Conservation (phyloP, 495 filamentous ascomycete genomes). For the Neurospora sp. region DNA sequence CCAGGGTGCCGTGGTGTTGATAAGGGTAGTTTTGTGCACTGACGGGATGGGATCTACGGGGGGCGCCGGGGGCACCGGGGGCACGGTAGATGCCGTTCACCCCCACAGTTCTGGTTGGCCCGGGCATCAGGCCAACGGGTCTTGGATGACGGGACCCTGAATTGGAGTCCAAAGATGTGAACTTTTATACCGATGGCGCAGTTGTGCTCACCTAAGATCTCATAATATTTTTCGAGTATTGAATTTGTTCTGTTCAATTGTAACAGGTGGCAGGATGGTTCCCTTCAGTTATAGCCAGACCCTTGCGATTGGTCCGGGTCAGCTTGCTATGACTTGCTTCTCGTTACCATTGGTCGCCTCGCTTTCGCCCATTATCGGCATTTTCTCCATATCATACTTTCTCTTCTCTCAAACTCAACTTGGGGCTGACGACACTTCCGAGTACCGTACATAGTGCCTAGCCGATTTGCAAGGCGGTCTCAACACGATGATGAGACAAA, state of each 20-base stretch:
- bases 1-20: neutral
- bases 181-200: neutral
- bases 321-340: neutral
- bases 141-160: neutral
- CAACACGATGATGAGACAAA: neutral
- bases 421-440: neutral
- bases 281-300: neutral
- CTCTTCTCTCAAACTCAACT: neutral
- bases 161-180: neutral
- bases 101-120: neutral
- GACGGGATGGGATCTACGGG: neutral
- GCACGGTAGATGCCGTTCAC: neutral
- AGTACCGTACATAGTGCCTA: neutral
- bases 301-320: neutral
- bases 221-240: neutral
- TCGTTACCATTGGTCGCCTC: constrained; percentile 10
- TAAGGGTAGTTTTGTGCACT: neutral
- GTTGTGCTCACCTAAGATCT: neutral
- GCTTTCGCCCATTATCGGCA: neutral
- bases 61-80: neutral
- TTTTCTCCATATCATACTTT: neutral
- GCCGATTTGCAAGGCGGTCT: neutral
- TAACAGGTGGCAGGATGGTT: neutral
- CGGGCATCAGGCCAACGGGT: neutral
- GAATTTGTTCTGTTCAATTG: neutral